Evolutionary conservation across 768 basidiomycete species (phyloP).

Genomic region (Psilocybe sp.): DNA sequence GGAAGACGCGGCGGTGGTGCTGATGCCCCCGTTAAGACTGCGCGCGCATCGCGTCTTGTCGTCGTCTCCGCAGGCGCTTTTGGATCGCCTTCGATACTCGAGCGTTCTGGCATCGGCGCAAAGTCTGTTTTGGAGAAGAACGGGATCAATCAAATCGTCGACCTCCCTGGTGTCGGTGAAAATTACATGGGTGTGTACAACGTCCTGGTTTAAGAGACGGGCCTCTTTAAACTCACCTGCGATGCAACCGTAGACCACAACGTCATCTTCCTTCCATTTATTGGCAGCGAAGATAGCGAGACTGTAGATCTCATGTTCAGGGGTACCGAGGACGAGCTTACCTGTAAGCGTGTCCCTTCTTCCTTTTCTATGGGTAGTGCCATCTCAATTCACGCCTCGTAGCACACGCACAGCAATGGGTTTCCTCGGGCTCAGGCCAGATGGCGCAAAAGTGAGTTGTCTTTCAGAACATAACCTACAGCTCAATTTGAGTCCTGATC

Average conservation of each 20-base stretch:
- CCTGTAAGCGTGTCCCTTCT: constrained; percentile 33
- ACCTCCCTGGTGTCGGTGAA: constrained; percentile 77
- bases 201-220: no score
- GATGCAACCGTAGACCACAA: no score
- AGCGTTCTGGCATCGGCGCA: constrained; percentile 61
- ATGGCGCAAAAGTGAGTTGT: constrained; percentile 58
- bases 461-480: no score
- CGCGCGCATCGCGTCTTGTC: constrained; percentile 40
- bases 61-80: constrained; percentile 53
- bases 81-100: constrained; percentile 54
- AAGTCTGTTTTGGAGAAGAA: constrained; percentile 40
- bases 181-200: constrained; percentile 53
- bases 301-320: constrained; percentile 49
- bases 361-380: not conserved
- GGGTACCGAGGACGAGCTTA: constrained; percentile 34
- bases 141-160: constrained; percentile 48
- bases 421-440: constrained; percentile 38
- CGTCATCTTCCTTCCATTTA: constrained; percentile 34
- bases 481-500: no score
- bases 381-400: not conserved
- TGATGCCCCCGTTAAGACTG: constrained; percentile 15
- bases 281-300: constrained; percentile 42
- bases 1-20: constrained; percentile 19
- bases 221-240: no score
- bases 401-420: constrained; percentile 29